Base-by-base conservation (phyloP, 2,329 filamentous ascomycete genomes). In the Nigrograna mackinnonii region DNA sequence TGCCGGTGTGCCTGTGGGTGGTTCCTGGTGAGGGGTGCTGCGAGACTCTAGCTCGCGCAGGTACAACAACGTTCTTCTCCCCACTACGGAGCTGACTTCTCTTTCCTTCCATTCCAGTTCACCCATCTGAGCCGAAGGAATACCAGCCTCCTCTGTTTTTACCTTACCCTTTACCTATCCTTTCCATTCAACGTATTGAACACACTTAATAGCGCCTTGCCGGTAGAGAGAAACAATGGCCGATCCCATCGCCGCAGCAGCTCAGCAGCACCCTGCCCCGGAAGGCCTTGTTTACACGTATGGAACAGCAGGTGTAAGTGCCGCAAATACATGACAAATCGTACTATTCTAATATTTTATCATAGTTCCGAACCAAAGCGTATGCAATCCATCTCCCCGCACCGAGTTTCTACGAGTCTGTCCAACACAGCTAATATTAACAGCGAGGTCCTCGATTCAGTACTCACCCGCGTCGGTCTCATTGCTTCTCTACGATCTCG, bases 401-500 rank as follows among this genome's bases (percentile, higher is more conserved):
- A 21, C 7, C 17, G 2, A 30, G 28, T 19, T 22, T 18, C 39
- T 21, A 39, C 45, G 45, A 35, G 48, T 46, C 54, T 53, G 58
- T 51, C 57, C 44, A 55, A 56, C 56, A 54, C 52, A 52, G 57
- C 73, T 67, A 62, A 67, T 52, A 22, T 45, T 46, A 41, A 49
- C 60, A 83, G 80, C 45, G 86, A 91, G 60, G 81, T 95, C 43
- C 86, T 97, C 60, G 89, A 95, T 66, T 94, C 90, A 24, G 90
- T 99, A 51, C 83, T 95, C 57, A 96, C 92, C 73, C 86, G 91
- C 35, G 91, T 96, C 53, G 94, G 92, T 38, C 82, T 99, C 47
- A 83, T 96, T 44, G 89, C 94, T 22, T 84, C 88, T 43, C 80
- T 97, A 38, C 87, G 94, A 50, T 96, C 91, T 53, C 88, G 90